Conservation (phyloP, 2,329 filamentous ascomycete species). For the Fusarium albidum region DNA sequence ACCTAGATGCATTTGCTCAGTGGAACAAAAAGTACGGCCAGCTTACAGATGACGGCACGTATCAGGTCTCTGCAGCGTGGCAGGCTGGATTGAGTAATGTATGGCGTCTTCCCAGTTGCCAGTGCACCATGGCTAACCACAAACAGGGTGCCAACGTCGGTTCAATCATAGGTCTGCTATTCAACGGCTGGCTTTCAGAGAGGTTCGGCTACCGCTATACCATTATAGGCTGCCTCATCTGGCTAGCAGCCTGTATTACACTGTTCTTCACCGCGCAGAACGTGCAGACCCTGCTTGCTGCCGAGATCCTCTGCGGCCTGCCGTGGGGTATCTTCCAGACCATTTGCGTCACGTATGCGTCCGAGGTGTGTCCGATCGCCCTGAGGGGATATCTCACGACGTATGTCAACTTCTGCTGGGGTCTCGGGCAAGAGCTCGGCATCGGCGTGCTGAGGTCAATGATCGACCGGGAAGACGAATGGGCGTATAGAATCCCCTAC, state of each 20-base stretch:
- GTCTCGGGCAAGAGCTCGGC: constrained; percentile 76
- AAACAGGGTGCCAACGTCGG: constrained; percentile 62
- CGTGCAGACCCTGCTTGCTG: constrained; percentile 64
- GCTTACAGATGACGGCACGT: constrained; percentile 53
- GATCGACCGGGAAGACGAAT: constrained; percentile 70
- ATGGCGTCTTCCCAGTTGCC: too few relatives aligned
- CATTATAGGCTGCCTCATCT: constrained; percentile 64
- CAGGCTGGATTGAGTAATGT: constrained; percentile 68
- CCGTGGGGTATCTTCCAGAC: constrained; percentile 69
- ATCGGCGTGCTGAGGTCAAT: constrained; percentile 78
- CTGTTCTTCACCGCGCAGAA: constrained; percentile 71
- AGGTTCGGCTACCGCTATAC: constrained; percentile 74
- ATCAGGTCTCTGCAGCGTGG: constrained; percentile 68
- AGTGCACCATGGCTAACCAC: constrained; percentile 32
- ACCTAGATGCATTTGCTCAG: constrained; percentile 60
- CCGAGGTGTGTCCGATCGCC: constrained; percentile 76
- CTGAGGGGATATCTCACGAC: constrained; percentile 77
- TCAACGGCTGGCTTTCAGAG: constrained; percentile 73
- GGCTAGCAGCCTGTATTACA: too few relatives aligned
- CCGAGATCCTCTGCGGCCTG: constrained; percentile 70
- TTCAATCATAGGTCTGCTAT: constrained; percentile 71
- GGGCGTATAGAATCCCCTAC: constrained; percentile 75
- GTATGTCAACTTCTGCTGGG: constrained; percentile 82
- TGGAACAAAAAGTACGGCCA: constrained; percentile 67
- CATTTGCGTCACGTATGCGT: constrained; percentile 71